Conservation (phyloP, 495 filamentous ascomycete genomes). For the Xylaria sp. region DNA sequence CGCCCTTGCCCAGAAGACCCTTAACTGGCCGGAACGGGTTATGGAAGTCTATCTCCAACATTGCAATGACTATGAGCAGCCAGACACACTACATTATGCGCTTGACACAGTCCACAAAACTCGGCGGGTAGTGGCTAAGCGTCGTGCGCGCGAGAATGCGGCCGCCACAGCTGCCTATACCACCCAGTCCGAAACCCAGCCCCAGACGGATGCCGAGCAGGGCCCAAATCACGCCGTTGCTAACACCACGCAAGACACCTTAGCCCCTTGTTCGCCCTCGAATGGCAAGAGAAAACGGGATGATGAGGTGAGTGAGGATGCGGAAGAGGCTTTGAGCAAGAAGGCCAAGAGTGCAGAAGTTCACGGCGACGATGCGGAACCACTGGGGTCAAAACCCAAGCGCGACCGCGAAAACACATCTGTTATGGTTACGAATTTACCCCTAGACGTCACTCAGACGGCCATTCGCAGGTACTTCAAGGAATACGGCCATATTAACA, state of each 20-base stretch:
- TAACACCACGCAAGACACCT: conserved; percentile 37
- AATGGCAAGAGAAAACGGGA: conserved; percentile 77
- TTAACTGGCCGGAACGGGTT: conserved; percentile 95
- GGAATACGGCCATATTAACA: conserved; percentile 84
- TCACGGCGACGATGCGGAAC: conserved; percentile 43
- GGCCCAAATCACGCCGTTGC: conserved; percentile 43
- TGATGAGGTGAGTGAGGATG: conserved; percentile 47
- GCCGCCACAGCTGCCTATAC: conserved; percentile 59
- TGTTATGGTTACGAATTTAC: conserved; percentile 79
- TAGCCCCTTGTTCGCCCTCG: conserved; percentile 37
- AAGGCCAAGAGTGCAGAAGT: conserved; percentile 60
- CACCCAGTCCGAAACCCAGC: conserved; percentile 41
- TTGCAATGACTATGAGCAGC: conserved; percentile 84
- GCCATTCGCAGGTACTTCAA: conserved; percentile 87
- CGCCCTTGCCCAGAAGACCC: conserved; percentile 68
- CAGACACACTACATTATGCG: conserved; percentile 72
- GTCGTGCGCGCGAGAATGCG: conserved; percentile 69
- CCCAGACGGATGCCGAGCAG: conserved; percentile 31
- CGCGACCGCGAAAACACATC: conserved; percentile 91
- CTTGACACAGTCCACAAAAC: conserved; percentile 71
- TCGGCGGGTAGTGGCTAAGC: conserved; percentile 66
- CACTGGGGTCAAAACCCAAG: conserved; percentile 57
- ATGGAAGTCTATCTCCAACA: conserved; percentile 83
- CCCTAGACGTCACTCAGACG: conserved; percentile 69
- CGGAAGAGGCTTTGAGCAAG: conserved; percentile 57